phyloP scores from a whole-genome alignment of 129 eudicot genomes.

The Ambrosia trifida region DNA sequence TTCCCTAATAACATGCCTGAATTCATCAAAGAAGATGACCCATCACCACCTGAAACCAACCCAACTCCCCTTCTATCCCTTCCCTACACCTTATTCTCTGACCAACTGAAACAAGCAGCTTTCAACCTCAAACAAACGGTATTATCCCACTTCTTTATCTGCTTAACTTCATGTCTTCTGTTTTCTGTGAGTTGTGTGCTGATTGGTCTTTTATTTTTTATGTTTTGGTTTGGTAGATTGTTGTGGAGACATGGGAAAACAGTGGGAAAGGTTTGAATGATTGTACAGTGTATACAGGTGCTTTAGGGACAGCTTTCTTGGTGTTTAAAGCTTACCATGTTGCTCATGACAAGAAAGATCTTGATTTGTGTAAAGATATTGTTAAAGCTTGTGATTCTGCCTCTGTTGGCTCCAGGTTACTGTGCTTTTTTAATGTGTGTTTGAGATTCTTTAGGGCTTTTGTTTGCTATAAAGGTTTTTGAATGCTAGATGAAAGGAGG shows the following conservation, averaged over 20 bases:
- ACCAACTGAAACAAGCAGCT: constrained; percentile 57
- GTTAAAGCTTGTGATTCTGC: constrained; percentile 69
- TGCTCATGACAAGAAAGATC: constrained; percentile 51
- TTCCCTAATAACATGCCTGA: constrained; percentile 72
- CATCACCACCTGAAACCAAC: constrained; percentile 22
- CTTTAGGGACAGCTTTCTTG: constrained; percentile 80
- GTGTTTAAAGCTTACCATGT: constrained; percentile 64
- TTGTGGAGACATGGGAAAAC: constrained; percentile 69
- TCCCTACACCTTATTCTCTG: constrained; percentile 46
- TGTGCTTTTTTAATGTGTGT: background rate
- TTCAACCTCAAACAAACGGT: constrained; percentile 61
- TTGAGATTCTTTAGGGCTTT: background rate
- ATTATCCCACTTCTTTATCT: background rate
- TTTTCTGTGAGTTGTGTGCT: background rate
- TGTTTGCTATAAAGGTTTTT: background rate
- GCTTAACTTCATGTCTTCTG: background rate
- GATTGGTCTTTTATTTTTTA: background rate
- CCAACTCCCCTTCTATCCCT: constrained; percentile 51
- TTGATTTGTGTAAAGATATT: constrained; percentile 54
- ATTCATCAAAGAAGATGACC: constrained; percentile 33
- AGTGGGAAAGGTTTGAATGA: constrained; percentile 55
- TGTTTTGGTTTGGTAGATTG: constrained; percentile 49
- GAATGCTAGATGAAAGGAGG: too few relatives aligned
- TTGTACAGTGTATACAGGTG: constrained; percentile 74
- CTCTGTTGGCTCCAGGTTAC: constrained; percentile 54